Percentiles rank a stretch among this genome's conserved stretches.
Conservation (phyloP, 768 basidiomycete species). For the Rhizopogon salebrosus region DNA sequence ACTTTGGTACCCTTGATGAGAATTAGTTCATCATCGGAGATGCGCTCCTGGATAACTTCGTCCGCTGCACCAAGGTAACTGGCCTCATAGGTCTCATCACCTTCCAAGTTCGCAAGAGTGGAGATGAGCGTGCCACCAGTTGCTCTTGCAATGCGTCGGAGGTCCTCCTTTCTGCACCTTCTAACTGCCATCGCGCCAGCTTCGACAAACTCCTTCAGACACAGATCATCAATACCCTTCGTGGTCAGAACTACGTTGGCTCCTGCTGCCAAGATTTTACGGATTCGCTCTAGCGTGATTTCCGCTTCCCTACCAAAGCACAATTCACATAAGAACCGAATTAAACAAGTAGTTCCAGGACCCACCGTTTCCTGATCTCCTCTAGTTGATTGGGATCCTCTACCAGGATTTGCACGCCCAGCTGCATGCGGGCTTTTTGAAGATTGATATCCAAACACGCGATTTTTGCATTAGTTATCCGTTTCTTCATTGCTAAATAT, state of each 20-base stretch:
- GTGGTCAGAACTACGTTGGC: constrained; percentile 97
- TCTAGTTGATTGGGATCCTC: constrained; percentile 96
- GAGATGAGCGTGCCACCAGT: constrained; percentile 93
- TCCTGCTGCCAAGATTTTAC: constrained; percentile 92
- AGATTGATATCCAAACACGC: constrained; percentile 98
- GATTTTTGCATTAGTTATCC: constrained; percentile 90
- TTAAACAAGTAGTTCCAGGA: constrained; percentile 3
- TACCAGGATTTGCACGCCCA: constrained; percentile 95
- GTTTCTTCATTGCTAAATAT: constrained; percentile 88
- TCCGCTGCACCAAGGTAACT: constrained; percentile 88
- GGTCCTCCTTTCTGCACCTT: constrained; percentile 95
- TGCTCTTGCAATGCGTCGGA: constrained; percentile 93
- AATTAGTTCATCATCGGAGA: constrained; percentile 98
- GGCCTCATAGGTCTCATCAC: constrained; percentile 95
- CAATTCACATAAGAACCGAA: background rate
- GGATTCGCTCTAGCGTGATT: constrained; percentile 91
- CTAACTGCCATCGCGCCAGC: constrained; percentile 99
- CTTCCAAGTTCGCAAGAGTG: constrained; percentile 92
- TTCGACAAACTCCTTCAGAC: constrained; percentile 97
- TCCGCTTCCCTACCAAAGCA: constrained; percentile 70
- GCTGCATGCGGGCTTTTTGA: constrained; percentile 93
- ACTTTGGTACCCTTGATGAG: constrained; percentile 97
- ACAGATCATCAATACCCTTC: constrained; percentile 97
- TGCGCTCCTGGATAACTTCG: constrained; percentile 94
- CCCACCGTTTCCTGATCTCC: constrained; percentile 88